phyloP scores from a whole-genome alignment of 371 early-diverging fungal species.

The Quaeritorhiza haematococci region DNA sequence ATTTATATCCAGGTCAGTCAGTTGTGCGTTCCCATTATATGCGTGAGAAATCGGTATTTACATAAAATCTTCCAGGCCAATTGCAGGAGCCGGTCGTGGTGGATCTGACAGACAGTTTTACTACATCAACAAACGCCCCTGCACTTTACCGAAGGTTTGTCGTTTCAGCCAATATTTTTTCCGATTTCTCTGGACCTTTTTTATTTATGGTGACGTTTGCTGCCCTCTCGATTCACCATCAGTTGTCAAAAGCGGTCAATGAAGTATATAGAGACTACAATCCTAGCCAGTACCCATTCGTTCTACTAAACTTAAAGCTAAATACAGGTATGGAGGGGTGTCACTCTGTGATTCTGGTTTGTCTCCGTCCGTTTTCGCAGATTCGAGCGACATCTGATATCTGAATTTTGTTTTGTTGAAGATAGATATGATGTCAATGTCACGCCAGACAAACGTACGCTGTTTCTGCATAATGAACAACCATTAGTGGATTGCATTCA shows the following conservation, averaged over 20 bases:
- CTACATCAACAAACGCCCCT: constrained; percentile 86
- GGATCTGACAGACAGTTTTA: constrained; percentile 79
- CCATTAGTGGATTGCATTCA: constrained; percentile 49
- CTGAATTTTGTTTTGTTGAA: constrained; percentile 14
- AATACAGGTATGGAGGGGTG: constrained; percentile 31
- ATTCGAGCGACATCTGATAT: no score
- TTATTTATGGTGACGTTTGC: background rate
- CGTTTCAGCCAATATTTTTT: no score
- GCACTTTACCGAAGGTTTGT: constrained; percentile 68
- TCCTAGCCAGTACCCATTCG: constrained; percentile 72
- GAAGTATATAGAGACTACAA: constrained; percentile 69
- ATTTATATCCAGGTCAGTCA: background rate
- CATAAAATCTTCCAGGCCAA: constrained; percentile 56
- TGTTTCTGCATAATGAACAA: constrained; percentile 74
- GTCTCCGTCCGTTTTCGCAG: background rate
- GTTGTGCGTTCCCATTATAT: background rate
- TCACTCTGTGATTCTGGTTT: background rate
- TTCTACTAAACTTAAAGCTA: constrained; percentile 60
- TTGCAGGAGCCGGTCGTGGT: constrained; percentile 64
- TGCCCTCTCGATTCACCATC: background rate
- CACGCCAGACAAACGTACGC: constrained; percentile 90
- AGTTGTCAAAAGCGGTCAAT: constrained; percentile 64
- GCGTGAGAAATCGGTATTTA: background rate
- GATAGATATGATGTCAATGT: constrained; percentile 78
- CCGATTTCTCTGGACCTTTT: background rate